Conservation (phyloP, 331 rosid genomes). For the Telfairia occidentalis region DNA sequence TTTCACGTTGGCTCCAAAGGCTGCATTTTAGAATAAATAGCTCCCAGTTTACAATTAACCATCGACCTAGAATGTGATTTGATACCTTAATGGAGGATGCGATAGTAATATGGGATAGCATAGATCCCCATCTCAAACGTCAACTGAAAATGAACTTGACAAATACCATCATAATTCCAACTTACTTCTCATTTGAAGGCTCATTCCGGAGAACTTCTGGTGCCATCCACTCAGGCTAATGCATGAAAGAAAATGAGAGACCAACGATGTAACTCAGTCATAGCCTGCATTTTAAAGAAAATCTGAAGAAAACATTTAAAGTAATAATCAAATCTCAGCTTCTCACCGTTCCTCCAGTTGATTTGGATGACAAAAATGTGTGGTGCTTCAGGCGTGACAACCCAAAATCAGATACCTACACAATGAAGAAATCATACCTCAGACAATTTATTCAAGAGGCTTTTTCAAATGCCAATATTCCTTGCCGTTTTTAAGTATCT, state of each 20-base stretch:
- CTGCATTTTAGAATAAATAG: background rate
- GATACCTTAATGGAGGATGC: background rate
- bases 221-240: slow-evolving; percentile 99
- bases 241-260: slow-evolving; percentile 22
- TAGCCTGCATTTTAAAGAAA: background rate
- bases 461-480: background rate
- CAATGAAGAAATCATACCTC: background rate
- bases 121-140: background rate
- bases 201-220: slow-evolving; percentile 99
- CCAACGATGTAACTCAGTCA: slow-evolving; percentile 9
- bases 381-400: slow-evolving; percentile 93
- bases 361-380: slow-evolving; percentile 94
- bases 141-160: background rate
- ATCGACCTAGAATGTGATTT: background rate
- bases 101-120: background rate
- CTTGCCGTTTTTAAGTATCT: background rate
- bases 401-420: slow-evolving; percentile 91
- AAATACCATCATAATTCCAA: slow-evolving; percentile 11
- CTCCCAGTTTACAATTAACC: background rate
- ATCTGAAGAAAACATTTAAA: slow-evolving; percentile 12
- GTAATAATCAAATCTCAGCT: slow-evolving; percentile 11
- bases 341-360: slow-evolving; percentile 99
- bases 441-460: background rate
- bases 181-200: slow-evolving; percentile 98
- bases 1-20: background rate